These are phyloP conservation scores for Thelonectria rubi DNA, from an alignment of 2,329 filamentous ascomycete genomes.

Conservation along the genomic window DNA sequence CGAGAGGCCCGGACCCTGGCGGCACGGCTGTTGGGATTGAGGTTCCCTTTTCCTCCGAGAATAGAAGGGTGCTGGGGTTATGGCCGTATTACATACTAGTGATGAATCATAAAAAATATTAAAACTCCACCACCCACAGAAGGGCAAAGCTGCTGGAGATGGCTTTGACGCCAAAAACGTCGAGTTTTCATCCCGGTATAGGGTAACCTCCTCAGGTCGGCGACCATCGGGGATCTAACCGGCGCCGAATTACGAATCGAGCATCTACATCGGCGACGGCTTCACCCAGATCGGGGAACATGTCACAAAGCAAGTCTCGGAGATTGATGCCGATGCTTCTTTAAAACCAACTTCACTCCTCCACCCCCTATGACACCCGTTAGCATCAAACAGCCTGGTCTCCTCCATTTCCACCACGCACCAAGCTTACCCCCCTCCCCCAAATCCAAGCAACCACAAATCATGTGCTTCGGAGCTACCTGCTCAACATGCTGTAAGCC, in stretches of 20 bases:
- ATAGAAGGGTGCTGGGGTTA: not conserved
- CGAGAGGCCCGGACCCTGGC: slow-evolving; percentile 4
- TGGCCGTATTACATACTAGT: no score
- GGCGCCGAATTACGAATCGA: not conserved
- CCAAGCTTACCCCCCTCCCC: not conserved
- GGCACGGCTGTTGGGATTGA: not conserved
- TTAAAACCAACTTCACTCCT: not conserved
- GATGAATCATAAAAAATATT: no score
- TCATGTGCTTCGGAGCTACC: slow-evolving; percentile 54
- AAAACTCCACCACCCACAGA: no score
- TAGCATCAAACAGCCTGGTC: not conserved
- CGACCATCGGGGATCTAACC: slow-evolving; percentile 19
- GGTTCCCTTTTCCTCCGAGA: not conserved
- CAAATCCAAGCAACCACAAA: slow-evolving; percentile 11
- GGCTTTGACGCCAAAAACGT: no score
- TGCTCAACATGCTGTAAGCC: slow-evolving; percentile 55
- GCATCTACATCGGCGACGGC: slow-evolving; percentile 12
- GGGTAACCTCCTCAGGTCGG: slow-evolving; percentile 5
- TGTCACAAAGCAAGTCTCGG: not conserved
- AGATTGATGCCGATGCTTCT: not conserved
- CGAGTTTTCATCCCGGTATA: not conserved
- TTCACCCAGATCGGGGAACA: slow-evolving; percentile 13
- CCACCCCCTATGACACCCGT: not conserved
- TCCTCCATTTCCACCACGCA: not conserved
- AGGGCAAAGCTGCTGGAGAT: no score